Percentiles rank a stretch among this genome's conserved stretches.
Conservation (phyloP, 1,284 basidiomycete species). For the Ganoderma lingzhi region DNA sequence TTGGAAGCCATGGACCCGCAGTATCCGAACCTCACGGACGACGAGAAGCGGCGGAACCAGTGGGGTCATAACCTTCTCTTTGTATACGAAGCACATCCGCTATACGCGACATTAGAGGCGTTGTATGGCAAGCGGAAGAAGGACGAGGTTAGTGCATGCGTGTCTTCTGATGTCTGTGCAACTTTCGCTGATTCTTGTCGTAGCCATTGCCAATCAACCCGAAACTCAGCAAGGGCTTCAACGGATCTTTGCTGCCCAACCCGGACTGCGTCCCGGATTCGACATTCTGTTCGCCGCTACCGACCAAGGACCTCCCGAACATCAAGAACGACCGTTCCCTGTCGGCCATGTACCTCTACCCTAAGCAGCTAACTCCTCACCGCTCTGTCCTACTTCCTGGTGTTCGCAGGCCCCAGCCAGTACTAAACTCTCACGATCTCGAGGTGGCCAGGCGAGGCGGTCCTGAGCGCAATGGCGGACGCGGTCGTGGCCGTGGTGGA, state of each 20-base stretch:
- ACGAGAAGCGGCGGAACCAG: conserved; percentile 85
- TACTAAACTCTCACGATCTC: conserved; percentile 79
- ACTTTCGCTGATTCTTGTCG: conserved; percentile 19
- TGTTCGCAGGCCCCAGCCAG: conserved; percentile 64
- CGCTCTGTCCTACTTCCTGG: conserved; percentile 87
- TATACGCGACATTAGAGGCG: conserved; percentile 89
- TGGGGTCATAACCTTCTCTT: conserved; percentile 91
- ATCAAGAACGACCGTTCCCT: conserved; percentile 89
- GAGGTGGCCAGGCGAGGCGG: conserved; percentile 65
- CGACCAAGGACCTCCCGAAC: conserved; percentile 70
- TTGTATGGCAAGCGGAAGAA: conserved; percentile 91
- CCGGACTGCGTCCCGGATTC: conserved; percentile 92
- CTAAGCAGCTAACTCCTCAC: conserved; percentile 87
- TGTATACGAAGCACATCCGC: conserved; percentile 83
- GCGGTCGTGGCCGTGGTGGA: conserved; percentile 45
- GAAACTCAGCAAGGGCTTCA: conserved; percentile 79
- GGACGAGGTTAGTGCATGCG: conserved; percentile 67
- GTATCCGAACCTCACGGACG: conserved; percentile 80
- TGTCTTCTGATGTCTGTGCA: conserved; percentile 12
- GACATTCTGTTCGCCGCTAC: conserved; percentile 84
- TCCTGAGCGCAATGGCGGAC: conserved; percentile 42
- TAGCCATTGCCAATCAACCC: conserved; percentile 77
- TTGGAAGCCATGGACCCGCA: conserved; percentile 83
- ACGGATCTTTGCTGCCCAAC: conserved; percentile 84
- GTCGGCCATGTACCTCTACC: conserved; percentile 91